These are phyloP conservation scores for Fistulifera pelliculosa DNA, from an alignment of 108 stramenopile genomes.

Conservation along the genomic window DNA sequence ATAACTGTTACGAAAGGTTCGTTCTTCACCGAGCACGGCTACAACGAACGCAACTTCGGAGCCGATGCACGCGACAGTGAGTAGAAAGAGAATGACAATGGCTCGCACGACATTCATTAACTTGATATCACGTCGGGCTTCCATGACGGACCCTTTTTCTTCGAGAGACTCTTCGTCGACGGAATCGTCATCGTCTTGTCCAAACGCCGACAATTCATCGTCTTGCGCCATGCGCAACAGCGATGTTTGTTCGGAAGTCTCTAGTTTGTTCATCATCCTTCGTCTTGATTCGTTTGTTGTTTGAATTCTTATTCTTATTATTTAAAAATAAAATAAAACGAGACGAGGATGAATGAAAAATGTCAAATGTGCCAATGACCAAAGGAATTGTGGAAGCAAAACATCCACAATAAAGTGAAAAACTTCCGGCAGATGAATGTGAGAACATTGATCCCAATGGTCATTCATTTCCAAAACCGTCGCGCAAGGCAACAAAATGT, in stretches of 20 bases:
- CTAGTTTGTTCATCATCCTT: not conserved
- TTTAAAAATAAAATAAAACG: too few relatives aligned
- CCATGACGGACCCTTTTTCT: conserved; percentile 1
- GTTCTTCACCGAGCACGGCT: not conserved
- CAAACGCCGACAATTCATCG: not conserved
- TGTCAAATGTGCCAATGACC: too few relatives aligned
- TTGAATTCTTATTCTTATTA: too few relatives aligned
- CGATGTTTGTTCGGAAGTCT: not conserved
- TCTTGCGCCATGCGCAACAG: not conserved
- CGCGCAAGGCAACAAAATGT: too few relatives aligned
- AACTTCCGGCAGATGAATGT: too few relatives aligned
- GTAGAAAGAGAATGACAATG: not conserved
- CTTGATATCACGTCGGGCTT: not conserved
- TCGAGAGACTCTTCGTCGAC: not conserved
- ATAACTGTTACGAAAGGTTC: not conserved
- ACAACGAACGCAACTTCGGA: not conserved
- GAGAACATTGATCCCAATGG: too few relatives aligned
- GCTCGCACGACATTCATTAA: conserved; percentile 5
- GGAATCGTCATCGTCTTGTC: conserved; percentile 2
- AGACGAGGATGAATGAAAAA: too few relatives aligned
- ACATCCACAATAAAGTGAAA: too few relatives aligned
- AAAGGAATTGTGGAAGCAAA: too few relatives aligned
- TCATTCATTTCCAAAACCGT: too few relatives aligned
- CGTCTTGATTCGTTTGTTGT: too few relatives aligned
- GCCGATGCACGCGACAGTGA: not conserved